Percentiles rank a stretch among this genome's conserved stretches.
Conservation (phyloP, 768 basidiomycete genomes). For the Russula earlei region DNA sequence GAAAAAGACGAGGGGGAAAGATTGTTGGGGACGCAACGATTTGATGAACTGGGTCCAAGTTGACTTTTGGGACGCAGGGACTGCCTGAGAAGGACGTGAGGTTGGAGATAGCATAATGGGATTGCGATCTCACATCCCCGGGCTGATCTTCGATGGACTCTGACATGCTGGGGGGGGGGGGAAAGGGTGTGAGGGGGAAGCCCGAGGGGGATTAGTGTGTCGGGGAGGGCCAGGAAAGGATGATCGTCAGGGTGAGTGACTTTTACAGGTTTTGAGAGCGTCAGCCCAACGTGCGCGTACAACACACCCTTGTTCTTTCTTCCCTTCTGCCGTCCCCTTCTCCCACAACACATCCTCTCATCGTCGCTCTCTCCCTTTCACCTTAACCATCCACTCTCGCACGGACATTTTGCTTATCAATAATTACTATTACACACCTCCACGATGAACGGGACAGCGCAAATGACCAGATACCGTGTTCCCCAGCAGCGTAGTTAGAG, state of each 20-base stretch:
- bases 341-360: neutral
- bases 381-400: neutral
- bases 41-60: slow-evolving; percentile 91
- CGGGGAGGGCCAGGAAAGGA: too few species aligned
- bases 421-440: slow-evolving; percentile 18
- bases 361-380: neutral
- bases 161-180: neutral
- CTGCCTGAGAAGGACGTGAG: slow-evolving; percentile 36
- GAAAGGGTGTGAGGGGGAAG: neutral
- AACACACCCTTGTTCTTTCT: neutral
- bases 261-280: neutral
- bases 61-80: slow-evolving; percentile 73
- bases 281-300: neutral
- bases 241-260: too few species aligned
- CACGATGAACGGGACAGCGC: slow-evolving; percentile 3
- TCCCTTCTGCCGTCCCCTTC: slow-evolving; percentile 1
- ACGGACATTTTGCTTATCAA: slow-evolving; percentile 1
- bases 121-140: slow-evolving; percentile 5
- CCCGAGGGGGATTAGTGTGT: too few species aligned
- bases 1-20: neutral
- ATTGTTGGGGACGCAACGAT: slow-evolving; percentile 45
- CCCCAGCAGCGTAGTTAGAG: slow-evolving; percentile 14
- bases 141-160: slow-evolving; percentile 2
- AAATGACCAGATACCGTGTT: slow-evolving; percentile 9
- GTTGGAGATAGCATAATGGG: neutral